phyloP scores from a whole-genome alignment of 2,329 filamentous ascomycete species.

The Cercospora berteroae region DNA sequence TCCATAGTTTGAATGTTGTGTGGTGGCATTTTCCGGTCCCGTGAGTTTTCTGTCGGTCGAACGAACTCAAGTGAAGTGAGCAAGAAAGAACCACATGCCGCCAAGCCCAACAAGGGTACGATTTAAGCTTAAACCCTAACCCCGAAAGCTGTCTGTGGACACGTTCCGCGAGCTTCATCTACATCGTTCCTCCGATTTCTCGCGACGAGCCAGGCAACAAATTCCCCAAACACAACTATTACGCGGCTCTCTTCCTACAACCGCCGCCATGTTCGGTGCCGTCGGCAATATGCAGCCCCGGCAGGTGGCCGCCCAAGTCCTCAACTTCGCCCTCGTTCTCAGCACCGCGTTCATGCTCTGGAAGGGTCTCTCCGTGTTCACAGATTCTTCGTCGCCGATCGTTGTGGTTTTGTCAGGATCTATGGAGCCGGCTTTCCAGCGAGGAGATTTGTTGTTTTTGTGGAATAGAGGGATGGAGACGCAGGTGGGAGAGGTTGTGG shows the following conservation, averaged over 20 bases:
- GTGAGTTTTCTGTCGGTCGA: not conserved
- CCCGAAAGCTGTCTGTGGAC: conserved; percentile 1
- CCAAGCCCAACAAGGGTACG: not conserved
- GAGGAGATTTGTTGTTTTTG: conserved; percentile 71
- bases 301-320: conserved; percentile 74
- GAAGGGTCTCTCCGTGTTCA: conserved; percentile 80
- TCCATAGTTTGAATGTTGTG: too few species aligned
- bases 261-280: conserved; percentile 61
- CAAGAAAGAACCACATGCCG: not conserved
- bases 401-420: conserved; percentile 81
- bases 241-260: not conserved
- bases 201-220: not conserved
- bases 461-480: conserved; percentile 69
- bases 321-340: conserved; percentile 88
- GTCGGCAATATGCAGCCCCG: conserved; percentile 69
- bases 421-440: conserved; percentile 81
- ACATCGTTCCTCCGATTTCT: not conserved
- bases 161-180: not conserved
- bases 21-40: too few species aligned
- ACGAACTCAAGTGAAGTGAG: not conserved
- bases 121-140: conserved; percentile 4
- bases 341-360: conserved; percentile 89
- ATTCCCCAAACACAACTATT: not conserved
- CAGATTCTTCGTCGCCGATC: conserved; percentile 66
- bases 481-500: conserved; percentile 69